Evolutionary conservation across 2,329 filamentous ascomycete species (phyloP).

Genomic region (Zymoseptoria pseudotritici): DNA sequence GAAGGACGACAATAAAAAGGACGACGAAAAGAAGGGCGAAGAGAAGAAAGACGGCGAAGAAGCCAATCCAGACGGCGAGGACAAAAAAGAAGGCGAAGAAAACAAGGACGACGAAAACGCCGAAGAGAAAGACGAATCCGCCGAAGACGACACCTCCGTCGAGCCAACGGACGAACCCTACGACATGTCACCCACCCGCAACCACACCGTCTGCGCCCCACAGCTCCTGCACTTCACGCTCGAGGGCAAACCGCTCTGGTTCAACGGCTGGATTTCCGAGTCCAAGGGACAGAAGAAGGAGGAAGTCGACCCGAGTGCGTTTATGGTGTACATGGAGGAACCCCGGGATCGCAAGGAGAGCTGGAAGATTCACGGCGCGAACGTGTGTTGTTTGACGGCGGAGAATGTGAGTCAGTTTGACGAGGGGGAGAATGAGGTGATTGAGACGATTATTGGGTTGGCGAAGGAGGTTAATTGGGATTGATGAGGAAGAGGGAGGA

Average conservation of each 20-base stretch:
- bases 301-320: conserved; percentile 30
- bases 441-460: conserved; percentile 27
- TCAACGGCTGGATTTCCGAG: conserved; percentile 40
- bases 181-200: conserved; percentile 4
- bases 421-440: conserved; percentile 19
- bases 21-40: conserved; percentile 2
- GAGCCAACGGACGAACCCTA: not conserved
- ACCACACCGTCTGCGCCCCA: conserved; percentile 37
- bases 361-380: conserved; percentile 31
- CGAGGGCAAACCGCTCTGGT: conserved; percentile 39
- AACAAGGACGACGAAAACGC: not conserved
- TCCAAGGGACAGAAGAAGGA: conserved; percentile 35
- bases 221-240: conserved; percentile 40
- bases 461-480: conserved; percentile 9
- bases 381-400: conserved; percentile 32
- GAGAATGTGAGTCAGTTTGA: conserved; percentile 22
- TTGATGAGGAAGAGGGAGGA: not conserved
- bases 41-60: conserved; percentile 9
- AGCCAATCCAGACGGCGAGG: not conserved
- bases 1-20: not conserved
- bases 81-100: not conserved
- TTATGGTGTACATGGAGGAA: conserved; percentile 32
- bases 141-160: not conserved
- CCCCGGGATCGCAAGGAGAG: conserved; percentile 21
- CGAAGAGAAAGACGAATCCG: not conserved